These are phyloP conservation scores for Immersiella caudata DNA, from an alignment of 495 filamentous ascomycete species.

Conservation along the genomic window DNA sequence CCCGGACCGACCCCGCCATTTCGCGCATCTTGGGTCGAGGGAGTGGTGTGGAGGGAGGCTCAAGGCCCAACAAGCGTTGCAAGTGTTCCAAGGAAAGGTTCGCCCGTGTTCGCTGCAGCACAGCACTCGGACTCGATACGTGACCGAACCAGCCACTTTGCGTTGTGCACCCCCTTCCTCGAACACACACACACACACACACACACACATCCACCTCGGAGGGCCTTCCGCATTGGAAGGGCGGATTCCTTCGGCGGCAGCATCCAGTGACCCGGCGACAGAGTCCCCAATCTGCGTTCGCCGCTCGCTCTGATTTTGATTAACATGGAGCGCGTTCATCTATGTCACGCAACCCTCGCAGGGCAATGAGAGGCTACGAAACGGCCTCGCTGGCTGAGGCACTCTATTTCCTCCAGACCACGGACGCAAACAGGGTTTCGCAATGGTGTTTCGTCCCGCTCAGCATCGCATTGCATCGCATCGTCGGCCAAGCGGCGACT, in stretches of 20 bases:
- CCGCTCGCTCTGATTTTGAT: constrained; percentile 23
- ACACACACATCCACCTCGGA: too few species aligned
- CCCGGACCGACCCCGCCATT: constrained; percentile 17
- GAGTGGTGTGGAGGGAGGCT: background rate
- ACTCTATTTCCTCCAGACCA: constrained; percentile 24
- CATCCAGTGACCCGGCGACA: constrained; percentile 21
- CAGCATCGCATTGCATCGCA: constrained; percentile 36
- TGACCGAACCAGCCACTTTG: background rate
- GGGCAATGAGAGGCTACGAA: constrained; percentile 7
- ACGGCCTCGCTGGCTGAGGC: constrained; percentile 12
- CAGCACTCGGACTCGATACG: constrained; percentile 13
- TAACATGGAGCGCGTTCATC: constrained; percentile 23
- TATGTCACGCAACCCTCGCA: constrained; percentile 35
- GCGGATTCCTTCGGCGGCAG: constrained; percentile 18
- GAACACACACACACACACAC: too few species aligned
- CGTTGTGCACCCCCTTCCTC: background rate
- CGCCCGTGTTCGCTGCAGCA: background rate
- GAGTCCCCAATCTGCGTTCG: constrained; percentile 14
- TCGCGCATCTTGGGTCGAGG: background rate
- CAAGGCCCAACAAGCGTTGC: background rate
- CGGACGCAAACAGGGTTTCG: constrained; percentile 22
- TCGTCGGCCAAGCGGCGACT: constrained; percentile 17
- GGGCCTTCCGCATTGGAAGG: constrained; percentile 37
- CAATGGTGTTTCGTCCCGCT: constrained; percentile 27
- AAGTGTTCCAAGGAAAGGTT: constrained; percentile 14